A percentile compares a stretch with the other conserved stretches of the same genome.
Evolutionary conservation across 306 rosid genomes (phyloP).

Genomic region (Cicer yamashitae): DNA sequence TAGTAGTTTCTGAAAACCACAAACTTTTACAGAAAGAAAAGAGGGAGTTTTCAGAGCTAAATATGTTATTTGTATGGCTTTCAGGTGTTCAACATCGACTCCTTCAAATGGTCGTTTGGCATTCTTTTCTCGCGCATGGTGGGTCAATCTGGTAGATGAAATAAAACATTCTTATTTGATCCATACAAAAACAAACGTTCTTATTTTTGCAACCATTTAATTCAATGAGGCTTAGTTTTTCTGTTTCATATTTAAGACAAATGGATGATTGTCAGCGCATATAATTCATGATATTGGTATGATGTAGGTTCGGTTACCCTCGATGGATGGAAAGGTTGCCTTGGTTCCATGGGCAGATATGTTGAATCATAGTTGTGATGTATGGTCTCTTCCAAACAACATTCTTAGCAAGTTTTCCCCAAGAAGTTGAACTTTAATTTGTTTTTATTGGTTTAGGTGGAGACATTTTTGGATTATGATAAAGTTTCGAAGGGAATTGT

Average conservation of each 20-base stretch:
- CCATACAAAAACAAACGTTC: neutral
- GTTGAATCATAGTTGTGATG: slow-evolving; percentile 96
- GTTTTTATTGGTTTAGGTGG: slow-evolving; percentile 69
- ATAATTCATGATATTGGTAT: slow-evolving; percentile 36
- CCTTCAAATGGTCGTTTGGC: slow-evolving; percentile 98
- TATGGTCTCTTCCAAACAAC: slow-evolving; percentile 46
- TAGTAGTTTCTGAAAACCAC: neutral
- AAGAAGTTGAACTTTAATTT: slow-evolving; percentile 32
- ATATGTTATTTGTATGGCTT: slow-evolving; percentile 45
- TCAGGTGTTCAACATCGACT: slow-evolving; percentile 88
- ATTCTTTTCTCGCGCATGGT: slow-evolving; percentile 98
- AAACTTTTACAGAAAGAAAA: neutral
- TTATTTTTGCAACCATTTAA: neutral
- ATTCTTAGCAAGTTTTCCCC: slow-evolving; percentile 2
- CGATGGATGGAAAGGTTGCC: slow-evolving; percentile 86
- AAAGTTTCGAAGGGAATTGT: slow-evolving; percentile 79
- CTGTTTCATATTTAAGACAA: slow-evolving; percentile 30
- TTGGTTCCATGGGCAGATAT: slow-evolving; percentile 99
- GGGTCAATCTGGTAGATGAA: slow-evolving; percentile 49
- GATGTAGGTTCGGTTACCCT: slow-evolving; percentile 91
- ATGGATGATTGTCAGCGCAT: slow-evolving; percentile 15
- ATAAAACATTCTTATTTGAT: slow-evolving; percentile 6
- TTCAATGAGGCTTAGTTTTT: slow-evolving; percentile 28
- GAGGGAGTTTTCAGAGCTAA: slow-evolving; percentile 16
- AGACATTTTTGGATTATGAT: slow-evolving; percentile 90